Conservation (phyloP, 1,284 basidiomycete genomes). For the Cutaneotrichosporon sp. region DNA sequence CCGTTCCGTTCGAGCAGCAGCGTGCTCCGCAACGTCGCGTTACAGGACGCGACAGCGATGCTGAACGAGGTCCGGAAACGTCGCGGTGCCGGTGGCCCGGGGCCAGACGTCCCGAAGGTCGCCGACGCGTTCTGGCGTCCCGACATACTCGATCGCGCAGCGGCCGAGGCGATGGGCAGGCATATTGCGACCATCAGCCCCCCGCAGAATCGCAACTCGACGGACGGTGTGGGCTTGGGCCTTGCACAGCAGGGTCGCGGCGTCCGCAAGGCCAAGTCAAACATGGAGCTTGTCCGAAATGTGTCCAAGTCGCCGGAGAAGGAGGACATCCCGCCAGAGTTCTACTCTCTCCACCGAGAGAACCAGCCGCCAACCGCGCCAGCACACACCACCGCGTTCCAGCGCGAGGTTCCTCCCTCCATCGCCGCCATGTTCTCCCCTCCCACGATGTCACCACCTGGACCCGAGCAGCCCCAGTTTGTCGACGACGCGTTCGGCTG, state of each 20-base stretch:
- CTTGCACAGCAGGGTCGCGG: constrained; percentile 37
- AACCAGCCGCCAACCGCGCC: background rate
- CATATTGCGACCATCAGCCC: constrained; percentile 21
- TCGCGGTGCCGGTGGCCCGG: constrained; percentile 11
- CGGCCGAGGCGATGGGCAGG: constrained; percentile 18
- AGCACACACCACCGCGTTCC: background rate
- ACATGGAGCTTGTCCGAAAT: constrained; percentile 36
- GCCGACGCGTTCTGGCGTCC: constrained; percentile 9
- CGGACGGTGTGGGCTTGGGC: constrained; percentile 32
- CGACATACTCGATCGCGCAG: constrained; percentile 6
- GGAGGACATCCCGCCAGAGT: constrained; percentile 25
- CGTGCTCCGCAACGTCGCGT: constrained; percentile 23
- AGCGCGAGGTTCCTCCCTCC: constrained; percentile 14
- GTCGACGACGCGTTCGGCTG: constrained; percentile 37
- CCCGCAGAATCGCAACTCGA: constrained; percentile 13
- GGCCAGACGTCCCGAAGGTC: background rate
- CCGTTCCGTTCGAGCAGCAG: constrained; percentile 25
- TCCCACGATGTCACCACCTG: background rate
- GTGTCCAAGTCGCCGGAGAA: constrained; percentile 41
- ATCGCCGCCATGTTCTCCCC: constrained; percentile 20
- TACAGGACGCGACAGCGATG: constrained; percentile 19
- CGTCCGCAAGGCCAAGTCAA: constrained; percentile 41
- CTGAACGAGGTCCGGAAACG: constrained; percentile 10
- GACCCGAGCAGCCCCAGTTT: constrained; percentile 1
- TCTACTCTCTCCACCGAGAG: background rate